Percentiles rank a stretch among this genome's conserved stretches.
Conservation (phyloP, 2,329 filamentous ascomycete genomes). For the Colletotrichum liriopes region DNA sequence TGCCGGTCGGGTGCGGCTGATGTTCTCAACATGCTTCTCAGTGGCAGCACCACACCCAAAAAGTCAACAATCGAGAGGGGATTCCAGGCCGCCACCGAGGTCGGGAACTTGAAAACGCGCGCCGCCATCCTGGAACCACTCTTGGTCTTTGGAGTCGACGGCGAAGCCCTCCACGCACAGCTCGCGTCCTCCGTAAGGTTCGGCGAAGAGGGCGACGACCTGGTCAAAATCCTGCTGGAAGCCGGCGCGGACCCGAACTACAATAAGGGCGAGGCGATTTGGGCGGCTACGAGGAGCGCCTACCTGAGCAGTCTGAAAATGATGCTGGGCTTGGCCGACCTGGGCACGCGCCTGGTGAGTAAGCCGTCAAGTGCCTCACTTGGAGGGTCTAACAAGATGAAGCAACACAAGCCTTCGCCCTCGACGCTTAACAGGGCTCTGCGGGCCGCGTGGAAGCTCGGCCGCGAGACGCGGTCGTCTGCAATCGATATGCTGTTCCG, state of each 20-base stretch:
- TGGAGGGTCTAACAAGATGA: conserved; percentile 36
- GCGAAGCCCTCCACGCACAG: conserved; percentile 67
- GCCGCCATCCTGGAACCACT: conserved; percentile 67
- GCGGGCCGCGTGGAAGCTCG: conserved; percentile 69
- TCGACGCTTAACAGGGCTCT: conserved; percentile 65
- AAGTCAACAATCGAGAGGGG: conserved; percentile 63
- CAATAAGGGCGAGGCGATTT: conserved; percentile 69
- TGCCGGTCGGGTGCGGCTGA: conserved; percentile 66
- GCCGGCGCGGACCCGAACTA: conserved; percentile 67
- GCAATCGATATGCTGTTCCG: conserved; percentile 67
- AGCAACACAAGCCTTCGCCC: conserved; percentile 62
- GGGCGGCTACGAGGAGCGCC: conserved; percentile 67
- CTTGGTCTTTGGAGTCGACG: conserved; percentile 64
- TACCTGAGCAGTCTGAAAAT: conserved; percentile 66
- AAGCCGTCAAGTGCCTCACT: background rate
- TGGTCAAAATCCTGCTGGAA: conserved; percentile 66
- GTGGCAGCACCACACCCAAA: conserved; percentile 56
- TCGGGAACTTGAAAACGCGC: conserved; percentile 65
- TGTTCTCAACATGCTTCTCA: conserved; percentile 66
- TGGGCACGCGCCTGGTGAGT: conserved; percentile 59
- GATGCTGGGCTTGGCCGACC: conserved; percentile 64
- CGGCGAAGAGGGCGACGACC: conserved; percentile 62
- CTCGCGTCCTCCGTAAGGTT: conserved; percentile 68
- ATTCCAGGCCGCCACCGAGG: conserved; percentile 70
- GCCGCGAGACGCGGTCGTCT: conserved; percentile 62